Base-by-base conservation (phyloP, 768 basidiomycete genomes). In the Lentinula raphanica region DNA sequence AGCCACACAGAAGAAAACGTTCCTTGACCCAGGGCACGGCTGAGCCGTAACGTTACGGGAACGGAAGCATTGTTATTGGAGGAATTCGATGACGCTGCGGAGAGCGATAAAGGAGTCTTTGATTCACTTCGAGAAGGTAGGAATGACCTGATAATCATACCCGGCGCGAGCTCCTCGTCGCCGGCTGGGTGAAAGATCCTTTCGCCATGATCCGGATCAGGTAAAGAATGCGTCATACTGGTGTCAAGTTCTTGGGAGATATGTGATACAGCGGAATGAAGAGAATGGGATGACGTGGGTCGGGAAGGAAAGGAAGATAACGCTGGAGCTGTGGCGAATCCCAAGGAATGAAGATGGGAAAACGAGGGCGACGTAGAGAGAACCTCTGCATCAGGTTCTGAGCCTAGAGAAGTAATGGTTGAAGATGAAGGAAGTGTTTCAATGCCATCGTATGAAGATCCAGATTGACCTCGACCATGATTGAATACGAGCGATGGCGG, bases 1-100 rank as follows among this genome's bases (percentile, higher is more conserved):
- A 89, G 79, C 86, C 88, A 91, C 13, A 92, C 90, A 49, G 78
- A 78, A 48, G 84, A 86, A 69, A 92, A 92, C 1, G 88, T 81
- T 40, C 90, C 90, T 35, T 83, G 79, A 21, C 90, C 90, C 2
- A 92, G 76, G 3, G 76, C 70, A 1, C 74, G 76, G 29, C 82
- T 62, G 7, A 91, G 79, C 21, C 73, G 73, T 17, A 86, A 72
- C 17, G 75, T 69, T n/a, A 73, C 67, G 2, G 64, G 62, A 56
- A 66, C 46, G n/a, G 62, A 29, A n/a, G 29, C 35, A 5, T 31
- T 19, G 50, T 64, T 36, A 35, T n/a, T 49, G 45, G 56, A 57
- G 27, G 56, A 32, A 42, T 28, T 36, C 7, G 55, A 48, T 32
- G 27, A 48, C 32, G 59, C 53, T 3, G 56, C n/a, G 7, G 55